Conservation (phyloP, 2,329 filamentous ascomycete species). For the Pseudogymnoascus sp. region DNA sequence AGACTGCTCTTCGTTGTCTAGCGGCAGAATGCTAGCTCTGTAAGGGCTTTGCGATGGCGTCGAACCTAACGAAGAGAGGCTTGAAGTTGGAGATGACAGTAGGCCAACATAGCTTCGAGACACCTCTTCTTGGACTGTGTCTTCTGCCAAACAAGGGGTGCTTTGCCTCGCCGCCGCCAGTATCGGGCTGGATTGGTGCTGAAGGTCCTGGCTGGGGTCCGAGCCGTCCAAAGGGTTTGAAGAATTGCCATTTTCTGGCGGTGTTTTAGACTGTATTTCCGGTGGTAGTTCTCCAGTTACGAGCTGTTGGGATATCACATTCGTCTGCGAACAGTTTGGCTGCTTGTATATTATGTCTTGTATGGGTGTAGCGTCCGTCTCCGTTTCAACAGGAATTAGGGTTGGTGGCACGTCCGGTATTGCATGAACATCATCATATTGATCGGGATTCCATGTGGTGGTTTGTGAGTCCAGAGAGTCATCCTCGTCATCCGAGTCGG, state of each 20-base stretch:
- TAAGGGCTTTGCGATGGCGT: slow-evolving; percentile 14
- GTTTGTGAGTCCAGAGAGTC: slow-evolving; percentile 21
- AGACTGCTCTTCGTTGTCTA: not conserved
- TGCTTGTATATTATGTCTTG: not conserved
- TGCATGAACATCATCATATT: slow-evolving; percentile 1
- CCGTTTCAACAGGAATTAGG: not conserved
- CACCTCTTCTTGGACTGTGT: slow-evolving; percentile 28
- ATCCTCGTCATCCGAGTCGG: slow-evolving; percentile 30
- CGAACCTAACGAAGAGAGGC: slow-evolving; percentile 21
- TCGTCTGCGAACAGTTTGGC: not conserved
- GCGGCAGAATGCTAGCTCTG: not conserved
- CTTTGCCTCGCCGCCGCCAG: not conserved
- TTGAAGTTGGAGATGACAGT: slow-evolving; percentile 29
- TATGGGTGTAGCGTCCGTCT: not conserved
- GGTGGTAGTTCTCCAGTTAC: not conserved
- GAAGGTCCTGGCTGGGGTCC: not conserved
- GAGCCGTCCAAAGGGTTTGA: not conserved
- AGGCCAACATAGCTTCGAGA: slow-evolving; percentile 33
- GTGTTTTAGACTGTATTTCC: not conserved
- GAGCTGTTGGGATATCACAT: not conserved
- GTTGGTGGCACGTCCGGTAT: not conserved
- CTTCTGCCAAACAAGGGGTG: not conserved
- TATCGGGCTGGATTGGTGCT: not conserved
- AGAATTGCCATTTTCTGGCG: not conserved
- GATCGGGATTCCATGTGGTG: not conserved